Evolutionary conservation across 1,284 basidiomycete species (phyloP).

Genomic region (Phlebopus sp.): DNA sequence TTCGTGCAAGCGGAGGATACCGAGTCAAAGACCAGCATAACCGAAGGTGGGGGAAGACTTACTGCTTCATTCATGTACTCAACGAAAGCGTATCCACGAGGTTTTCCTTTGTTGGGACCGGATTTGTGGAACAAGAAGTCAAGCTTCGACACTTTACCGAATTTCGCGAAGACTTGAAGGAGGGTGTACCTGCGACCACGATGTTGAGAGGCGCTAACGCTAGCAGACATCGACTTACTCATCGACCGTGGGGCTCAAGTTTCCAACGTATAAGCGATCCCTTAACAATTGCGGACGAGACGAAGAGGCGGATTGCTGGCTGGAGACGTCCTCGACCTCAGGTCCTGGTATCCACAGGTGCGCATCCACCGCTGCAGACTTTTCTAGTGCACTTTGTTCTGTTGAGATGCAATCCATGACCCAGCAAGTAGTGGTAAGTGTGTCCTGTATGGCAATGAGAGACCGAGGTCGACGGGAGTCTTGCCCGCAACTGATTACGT

Average conservation of each 20-base stretch:
- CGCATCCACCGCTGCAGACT: constrained; percentile 10
- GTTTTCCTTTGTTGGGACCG: constrained; percentile 86
- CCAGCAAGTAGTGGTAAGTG: no score
- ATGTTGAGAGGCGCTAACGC: constrained; percentile 3
- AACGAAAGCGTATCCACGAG: constrained; percentile 93
- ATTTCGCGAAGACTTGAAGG: constrained; percentile 86
- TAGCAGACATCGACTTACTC: constrained; percentile 56
- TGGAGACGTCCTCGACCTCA: constrained; percentile 18
- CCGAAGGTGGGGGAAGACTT: constrained; percentile 41
- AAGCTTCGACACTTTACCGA: constrained; percentile 87
- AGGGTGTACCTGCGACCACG: constrained; percentile 68
- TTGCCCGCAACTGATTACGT: no score
- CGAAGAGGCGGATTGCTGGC: constrained; percentile 20
- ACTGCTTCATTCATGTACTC: constrained; percentile 82
- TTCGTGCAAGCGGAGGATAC: constrained; percentile 51
- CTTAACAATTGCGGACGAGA: constrained; percentile 41
- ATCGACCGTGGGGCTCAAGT: constrained; percentile 84
- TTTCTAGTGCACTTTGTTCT: background rate
- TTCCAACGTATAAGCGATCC: constrained; percentile 88
- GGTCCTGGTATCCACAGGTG: constrained; percentile 35
- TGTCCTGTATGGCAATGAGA: no score
- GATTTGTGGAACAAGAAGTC: constrained; percentile 96
- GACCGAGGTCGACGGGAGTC: no score
- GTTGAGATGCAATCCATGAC: no score
- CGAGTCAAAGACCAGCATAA: constrained; percentile 29